Evolutionary conservation across 352 stramenopile species (phyloP).

Genomic region (Globisporangium cylindrosporum): DNA sequence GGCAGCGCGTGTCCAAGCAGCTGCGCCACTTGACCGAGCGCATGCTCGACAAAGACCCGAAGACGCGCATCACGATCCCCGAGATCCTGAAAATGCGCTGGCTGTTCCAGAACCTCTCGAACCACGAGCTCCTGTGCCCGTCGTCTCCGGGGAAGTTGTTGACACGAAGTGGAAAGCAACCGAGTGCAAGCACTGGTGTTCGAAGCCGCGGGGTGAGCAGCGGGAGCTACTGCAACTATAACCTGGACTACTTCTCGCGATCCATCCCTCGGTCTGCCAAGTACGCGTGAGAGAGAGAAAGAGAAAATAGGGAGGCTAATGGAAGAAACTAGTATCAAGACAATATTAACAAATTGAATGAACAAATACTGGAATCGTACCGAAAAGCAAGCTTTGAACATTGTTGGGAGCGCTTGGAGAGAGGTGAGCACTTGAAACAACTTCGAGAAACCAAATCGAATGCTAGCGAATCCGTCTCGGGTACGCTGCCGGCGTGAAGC

Average conservation of each 20-base stretch:
- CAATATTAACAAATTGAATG: background rate
- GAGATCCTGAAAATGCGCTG: conserved; percentile 57
- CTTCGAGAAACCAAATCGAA: no score
- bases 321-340: background rate
- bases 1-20: conserved; percentile 31
- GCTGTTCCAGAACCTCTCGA: conserved; percentile 34
- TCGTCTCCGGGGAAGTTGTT: background rate
- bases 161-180: background rate
- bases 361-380: background rate
- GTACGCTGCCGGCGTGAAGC: conserved; percentile 1
- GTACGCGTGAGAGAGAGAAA: conserved; percentile 9
- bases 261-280: conserved; percentile 9
- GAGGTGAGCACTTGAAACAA: no score
- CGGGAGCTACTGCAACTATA: conserved; percentile 9
- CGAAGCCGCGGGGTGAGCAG: conserved; percentile 2
- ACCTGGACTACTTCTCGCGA: conserved; percentile 7
- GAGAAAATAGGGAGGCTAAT: background rate
- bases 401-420: background rate
- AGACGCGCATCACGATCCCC: conserved; percentile 40
- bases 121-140: conserved; percentile 5
- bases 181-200: background rate
- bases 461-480: background rate
- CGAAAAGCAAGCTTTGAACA: background rate
- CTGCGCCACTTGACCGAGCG: conserved; percentile 34
- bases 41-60: conserved; percentile 55